Percentiles rank a stretch among this genome's conserved stretches.
These are phyloP conservation scores for Fusarium tuaranense DNA, from an alignment of 2,329 filamentous ascomycete species.

Conservation along the genomic window DNA sequence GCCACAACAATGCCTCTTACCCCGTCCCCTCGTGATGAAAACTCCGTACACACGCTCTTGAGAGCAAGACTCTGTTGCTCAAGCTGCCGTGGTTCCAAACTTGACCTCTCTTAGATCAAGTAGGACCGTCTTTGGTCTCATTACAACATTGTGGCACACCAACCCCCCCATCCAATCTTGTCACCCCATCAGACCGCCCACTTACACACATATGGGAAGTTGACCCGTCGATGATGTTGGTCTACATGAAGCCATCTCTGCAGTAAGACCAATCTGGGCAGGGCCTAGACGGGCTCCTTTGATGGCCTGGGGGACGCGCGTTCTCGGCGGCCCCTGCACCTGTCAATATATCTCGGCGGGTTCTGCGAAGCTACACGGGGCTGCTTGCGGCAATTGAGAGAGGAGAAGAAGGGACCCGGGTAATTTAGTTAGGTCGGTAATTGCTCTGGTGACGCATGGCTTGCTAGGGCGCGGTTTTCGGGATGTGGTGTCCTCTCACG, in stretches of 20 bases:
- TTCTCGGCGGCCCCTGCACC: constrained; percentile 29
- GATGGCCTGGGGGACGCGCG: constrained; percentile 36
- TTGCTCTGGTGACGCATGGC: constrained; percentile 2
- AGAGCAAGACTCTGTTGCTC: not conserved
- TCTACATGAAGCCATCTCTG: constrained; percentile 19
- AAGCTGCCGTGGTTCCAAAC: not conserved
- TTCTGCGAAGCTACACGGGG: constrained; percentile 18
- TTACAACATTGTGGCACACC: not conserved
- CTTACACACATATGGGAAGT: constrained; percentile 9
- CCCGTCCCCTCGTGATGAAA: not conserved
- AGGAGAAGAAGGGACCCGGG: not conserved
- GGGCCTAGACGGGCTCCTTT: constrained; percentile 1
- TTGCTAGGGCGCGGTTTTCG: not conserved
- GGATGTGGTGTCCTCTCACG: not conserved
- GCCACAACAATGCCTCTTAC: not conserved
- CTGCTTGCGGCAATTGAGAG: not conserved
- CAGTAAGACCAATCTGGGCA: constrained; percentile 2
- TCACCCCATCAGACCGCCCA: constrained; percentile 15
- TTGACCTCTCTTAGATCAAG: not conserved
- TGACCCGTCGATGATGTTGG: not conserved
- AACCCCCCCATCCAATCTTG: not conserved
- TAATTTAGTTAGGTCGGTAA: not conserved
- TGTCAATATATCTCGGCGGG: constrained; percentile 19
- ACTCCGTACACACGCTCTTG: not conserved
- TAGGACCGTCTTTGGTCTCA: not conserved